Percentiles rank a stretch among this genome's conserved stretches.
These are phyloP conservation scores for Eudorina sp. DNA, from an alignment of 139 green algal genomes.

Conservation along the genomic window DNA sequence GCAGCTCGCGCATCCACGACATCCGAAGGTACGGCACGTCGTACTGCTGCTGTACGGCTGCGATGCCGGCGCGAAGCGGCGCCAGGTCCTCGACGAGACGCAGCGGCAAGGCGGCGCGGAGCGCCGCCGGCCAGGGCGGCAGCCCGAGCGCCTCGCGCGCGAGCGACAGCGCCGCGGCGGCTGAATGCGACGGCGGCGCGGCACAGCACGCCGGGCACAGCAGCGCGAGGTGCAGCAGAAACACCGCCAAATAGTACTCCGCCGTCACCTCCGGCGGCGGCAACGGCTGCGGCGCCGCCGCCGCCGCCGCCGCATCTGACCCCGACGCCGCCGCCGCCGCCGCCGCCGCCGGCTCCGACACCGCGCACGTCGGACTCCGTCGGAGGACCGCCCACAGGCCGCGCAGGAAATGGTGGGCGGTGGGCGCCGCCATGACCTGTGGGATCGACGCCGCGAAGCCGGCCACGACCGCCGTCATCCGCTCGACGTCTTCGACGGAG, in stretches of 20 bases:
- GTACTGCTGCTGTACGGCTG: background rate
- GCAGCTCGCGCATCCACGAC: slow-evolving; percentile 1
- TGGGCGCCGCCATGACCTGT: background rate
- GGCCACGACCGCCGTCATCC: background rate
- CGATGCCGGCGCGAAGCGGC: background rate
- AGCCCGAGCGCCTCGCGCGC: background rate
- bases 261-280: background rate
- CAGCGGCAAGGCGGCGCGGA: background rate
- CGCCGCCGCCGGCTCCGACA: too few relatives aligned
- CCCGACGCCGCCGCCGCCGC: too few relatives aligned
- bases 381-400: background rate
- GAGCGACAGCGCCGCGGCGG: slow-evolving; percentile 24
- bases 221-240: slow-evolving; percentile 38
- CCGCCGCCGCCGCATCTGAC: too few relatives aligned
- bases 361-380: too few relatives aligned
- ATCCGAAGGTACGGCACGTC: background rate
- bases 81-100: background rate
- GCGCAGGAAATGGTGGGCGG: slow-evolving; percentile 9
- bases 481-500: background rate
- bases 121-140: background rate
- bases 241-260: background rate
- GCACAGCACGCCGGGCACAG: background rate
- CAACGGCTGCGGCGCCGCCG: background rate
- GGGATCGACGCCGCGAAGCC: background rate
- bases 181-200: background rate